Conservation (phyloP, 768 basidiomycete species). For the Serendipita sp. region DNA sequence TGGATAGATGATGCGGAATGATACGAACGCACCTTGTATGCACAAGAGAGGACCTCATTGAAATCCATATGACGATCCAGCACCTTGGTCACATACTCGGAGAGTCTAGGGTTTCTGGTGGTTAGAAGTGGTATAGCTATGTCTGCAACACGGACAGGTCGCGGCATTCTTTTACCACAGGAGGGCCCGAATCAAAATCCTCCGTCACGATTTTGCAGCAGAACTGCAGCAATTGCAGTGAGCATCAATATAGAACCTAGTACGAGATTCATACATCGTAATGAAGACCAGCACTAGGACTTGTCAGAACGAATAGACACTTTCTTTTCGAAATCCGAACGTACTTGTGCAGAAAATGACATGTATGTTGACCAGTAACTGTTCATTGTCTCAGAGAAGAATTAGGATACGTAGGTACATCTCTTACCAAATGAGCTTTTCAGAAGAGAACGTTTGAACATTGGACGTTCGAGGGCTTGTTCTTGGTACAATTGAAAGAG, state of each 20-base stretch:
- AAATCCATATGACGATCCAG: conserved; percentile 30
- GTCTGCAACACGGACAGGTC: neutral
- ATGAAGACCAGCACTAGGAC: no score
- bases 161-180: neutral
- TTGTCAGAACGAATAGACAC: no score
- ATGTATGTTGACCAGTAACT: neutral
- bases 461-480: conserved; percentile 37
- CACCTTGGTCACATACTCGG: conserved; percentile 29
- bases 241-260: no score
- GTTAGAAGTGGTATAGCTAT: neutral
- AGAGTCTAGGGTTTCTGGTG: neutral
- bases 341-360: neutral
- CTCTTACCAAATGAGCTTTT: conserved; percentile 34
- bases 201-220: neutral
- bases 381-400: neutral
- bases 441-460: conserved; percentile 64
- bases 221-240: neutral
- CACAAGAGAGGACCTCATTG: conserved; percentile 68
- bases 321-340: no score
- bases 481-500: conserved; percentile 54
- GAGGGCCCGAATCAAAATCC: neutral
- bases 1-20: no score
- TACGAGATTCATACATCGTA: no score
- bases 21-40: conserved; percentile 55
- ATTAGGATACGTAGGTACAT: neutral